Evolutionary conservation across 176 grass and related monocot genomes (phyloP), one percentile per base, ranked within the genome.

Genomic region (Triticum timopheevii): DNA sequence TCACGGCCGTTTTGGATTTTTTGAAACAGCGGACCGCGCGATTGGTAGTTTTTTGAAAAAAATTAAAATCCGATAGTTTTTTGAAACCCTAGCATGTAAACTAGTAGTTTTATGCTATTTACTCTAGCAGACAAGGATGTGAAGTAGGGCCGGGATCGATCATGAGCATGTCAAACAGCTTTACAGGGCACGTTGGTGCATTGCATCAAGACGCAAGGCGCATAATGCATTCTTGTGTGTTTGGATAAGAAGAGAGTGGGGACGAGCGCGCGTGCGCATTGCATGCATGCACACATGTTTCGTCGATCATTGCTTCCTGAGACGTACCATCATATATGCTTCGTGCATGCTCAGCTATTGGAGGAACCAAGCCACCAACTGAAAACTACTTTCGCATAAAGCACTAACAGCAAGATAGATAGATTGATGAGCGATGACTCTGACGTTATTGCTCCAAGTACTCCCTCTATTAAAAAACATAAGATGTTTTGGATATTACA

Each of bases 201-300:
- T 75, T 75, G 72, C 72, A 75, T 50, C 42, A 28, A 4, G 42
- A 75, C 72, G 25, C 42, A 30, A 73, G 27, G 17, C 23, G 8
- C 23, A 75, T 75, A 49, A 50, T 76, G 13, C 73, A 10, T 49
- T 0, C 12, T 1, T 30, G 7, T 50, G 44, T 27, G 44, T 76
- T 76, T 50, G 73, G 42, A 76, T 76, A 76, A 49, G 73, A 76
- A 28, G 42, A 30, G 73, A 50, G 44, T 76, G 73, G 44, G 44
- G 42, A 49, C 72, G 42, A 74, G 71, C 40, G 39, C 70, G 40
- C 42, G 44, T 76, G 73, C 73, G 15, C 73, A 50, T 73, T 45
- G 42, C 73, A 50, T 72, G 36, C 10, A 71, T 47, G 12, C 71
- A 74, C 71, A 11, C 39, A 49, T 50, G 13, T 75, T 75, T 75